phyloP scores from a whole-genome alignment of 2,329 filamentous ascomycete genomes.

The Fusarium xyrophilum region DNA sequence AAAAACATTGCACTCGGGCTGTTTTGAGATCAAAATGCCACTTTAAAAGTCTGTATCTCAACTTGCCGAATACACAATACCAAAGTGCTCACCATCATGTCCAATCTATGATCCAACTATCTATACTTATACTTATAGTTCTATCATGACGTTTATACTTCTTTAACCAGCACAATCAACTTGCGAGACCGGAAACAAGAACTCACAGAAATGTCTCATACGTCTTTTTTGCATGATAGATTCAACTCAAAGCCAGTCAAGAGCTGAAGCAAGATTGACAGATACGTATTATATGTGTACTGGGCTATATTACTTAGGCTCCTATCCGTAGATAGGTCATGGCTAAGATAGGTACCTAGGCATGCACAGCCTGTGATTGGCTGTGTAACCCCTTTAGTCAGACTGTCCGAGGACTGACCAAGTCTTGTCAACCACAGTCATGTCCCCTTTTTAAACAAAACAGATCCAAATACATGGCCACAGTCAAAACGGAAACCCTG shows the following conservation, averaged over 20 bases:
- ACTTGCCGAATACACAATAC: background rate
- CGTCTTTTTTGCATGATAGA: background rate
- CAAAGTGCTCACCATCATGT: background rate
- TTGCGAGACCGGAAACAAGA: background rate
- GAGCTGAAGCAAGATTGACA: background rate
- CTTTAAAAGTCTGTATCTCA: background rate
- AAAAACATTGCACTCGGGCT: background rate
- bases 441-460: background rate
- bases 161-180: background rate
- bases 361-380: constrained; percentile 1
- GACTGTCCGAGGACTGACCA: background rate
- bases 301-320: background rate
- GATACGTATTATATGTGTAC: background rate
- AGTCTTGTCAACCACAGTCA: background rate
- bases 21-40: background rate
- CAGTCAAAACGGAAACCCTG: background rate
- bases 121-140: background rate
- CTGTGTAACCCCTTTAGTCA: background rate
- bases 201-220: background rate
- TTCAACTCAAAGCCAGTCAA: background rate
- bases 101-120: background rate
- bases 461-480: background rate
- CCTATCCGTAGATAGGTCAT: background rate
- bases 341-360: background rate
- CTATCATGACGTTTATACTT: background rate